A percentile compares a stretch with the other conserved stretches of the same genome.
phyloP scores from a whole-genome alignment of 2,329 filamentous ascomycete species.

The Sphaerulina vaccinii region DNA sequence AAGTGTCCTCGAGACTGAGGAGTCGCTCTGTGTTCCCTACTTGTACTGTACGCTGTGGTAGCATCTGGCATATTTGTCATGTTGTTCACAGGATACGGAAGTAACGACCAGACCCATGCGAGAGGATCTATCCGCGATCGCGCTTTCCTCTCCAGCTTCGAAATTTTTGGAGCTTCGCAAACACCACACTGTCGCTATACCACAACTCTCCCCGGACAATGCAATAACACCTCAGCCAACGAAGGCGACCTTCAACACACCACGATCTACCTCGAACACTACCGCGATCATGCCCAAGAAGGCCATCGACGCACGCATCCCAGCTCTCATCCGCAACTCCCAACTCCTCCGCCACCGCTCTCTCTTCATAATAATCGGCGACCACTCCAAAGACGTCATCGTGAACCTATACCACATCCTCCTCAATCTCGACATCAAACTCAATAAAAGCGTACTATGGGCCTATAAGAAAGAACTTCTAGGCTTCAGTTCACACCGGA shows the following conservation, averaged over 20 bases:
- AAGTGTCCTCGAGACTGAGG: too few species aligned
- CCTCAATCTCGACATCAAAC: conserved; percentile 82
- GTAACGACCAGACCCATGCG: too few species aligned
- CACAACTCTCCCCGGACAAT: too few species aligned
- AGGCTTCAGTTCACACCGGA: conserved; percentile 91
- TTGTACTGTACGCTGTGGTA: too few species aligned
- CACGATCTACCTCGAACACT: background rate
- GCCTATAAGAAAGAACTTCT: conserved; percentile 98
- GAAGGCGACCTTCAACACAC: background rate
- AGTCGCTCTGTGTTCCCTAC: too few species aligned
- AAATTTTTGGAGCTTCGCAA: too few species aligned
- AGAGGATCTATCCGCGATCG: too few species aligned
- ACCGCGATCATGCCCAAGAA: conserved; percentile 57
- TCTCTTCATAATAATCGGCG: conserved; percentile 96
- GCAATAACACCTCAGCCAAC: background rate
- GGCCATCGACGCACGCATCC: conserved; percentile 75
- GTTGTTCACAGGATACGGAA: too few species aligned
- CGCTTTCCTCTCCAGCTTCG: too few species aligned
- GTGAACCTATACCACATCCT: conserved; percentile 93
- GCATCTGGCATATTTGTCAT: too few species aligned
- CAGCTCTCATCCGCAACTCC: conserved; percentile 86
- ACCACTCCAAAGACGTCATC: conserved; percentile 93
- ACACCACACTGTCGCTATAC: background rate
- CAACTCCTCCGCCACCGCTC: conserved; percentile 94
- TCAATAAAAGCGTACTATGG: conserved; percentile 96